phyloP scores from a whole-genome alignment of 805 yeast genomes.

The Saccharomycopsis sp. region DNA sequence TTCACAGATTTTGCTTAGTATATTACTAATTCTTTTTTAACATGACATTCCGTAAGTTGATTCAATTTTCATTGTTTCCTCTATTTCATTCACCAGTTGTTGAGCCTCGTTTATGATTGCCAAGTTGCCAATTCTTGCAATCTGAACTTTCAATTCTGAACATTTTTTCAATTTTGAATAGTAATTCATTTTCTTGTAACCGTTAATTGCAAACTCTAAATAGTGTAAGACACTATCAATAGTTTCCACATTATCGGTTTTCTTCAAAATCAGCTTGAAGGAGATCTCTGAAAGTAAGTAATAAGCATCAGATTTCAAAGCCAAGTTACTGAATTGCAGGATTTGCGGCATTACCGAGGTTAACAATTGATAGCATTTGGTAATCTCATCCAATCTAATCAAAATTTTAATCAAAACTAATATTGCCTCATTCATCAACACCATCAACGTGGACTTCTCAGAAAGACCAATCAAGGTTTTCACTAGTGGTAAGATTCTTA shows the following conservation, averaged over 20 bases:
- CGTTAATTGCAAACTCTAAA: neutral
- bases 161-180: neutral
- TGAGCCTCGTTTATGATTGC: neutral
- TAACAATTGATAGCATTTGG: constrained; percentile 40
- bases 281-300: constrained; percentile 30
- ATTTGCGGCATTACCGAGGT: constrained; percentile 38
- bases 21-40: neutral
- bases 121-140: neutral
- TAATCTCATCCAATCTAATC: constrained; percentile 32
- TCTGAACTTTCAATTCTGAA: neutral
- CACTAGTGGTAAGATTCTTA: constrained; percentile 44
- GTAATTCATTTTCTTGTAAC: constrained; percentile 1
- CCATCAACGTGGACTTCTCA: constrained; percentile 37
- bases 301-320: constrained; percentile 34
- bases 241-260: constrained; percentile 22
- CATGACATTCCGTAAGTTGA: neutral
- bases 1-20: neutral
- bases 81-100: neutral
- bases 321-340: constrained; percentile 34
- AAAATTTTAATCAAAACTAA: constrained; percentile 40
- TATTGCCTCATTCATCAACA: constrained; percentile 41
- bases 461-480: constrained; percentile 45
- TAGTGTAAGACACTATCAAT: neutral
- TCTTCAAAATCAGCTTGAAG: neutral
- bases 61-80: neutral